phyloP scores from a whole-genome alignment of 2,329 filamentous ascomycete species.

The Penicillium concentricum region DNA sequence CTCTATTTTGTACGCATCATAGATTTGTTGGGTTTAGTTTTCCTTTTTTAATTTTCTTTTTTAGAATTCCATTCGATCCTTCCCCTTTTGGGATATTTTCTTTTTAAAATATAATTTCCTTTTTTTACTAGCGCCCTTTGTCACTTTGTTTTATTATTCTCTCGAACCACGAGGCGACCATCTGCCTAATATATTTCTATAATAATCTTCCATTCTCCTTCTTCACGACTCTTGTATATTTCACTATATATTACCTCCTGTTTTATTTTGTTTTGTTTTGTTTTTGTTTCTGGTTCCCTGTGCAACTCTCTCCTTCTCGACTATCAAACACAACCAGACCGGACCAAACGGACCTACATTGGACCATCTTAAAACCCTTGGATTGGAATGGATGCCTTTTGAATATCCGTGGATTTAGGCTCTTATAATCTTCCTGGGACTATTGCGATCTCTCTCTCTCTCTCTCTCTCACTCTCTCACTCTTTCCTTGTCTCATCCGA shows the following conservation, averaged over 20 bases:
- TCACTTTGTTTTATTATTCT: slow-evolving; percentile 7
- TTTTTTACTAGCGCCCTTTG: slow-evolving; percentile 1
- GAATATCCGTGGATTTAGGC: slow-evolving; percentile 15
- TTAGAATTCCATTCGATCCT: slow-evolving; percentile 10
- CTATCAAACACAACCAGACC: slow-evolving; percentile 10
- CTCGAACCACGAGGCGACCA: slow-evolving; percentile 26
- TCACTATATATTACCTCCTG: slow-evolving; percentile 1
- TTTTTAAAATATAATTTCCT: slow-evolving; percentile 4
- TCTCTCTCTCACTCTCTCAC: slow-evolving; percentile 3
- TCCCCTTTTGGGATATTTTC: slow-evolving; percentile 11
- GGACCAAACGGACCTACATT: slow-evolving; percentile 6
- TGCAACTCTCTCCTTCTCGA: slow-evolving; percentile 10
- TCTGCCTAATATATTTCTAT: slow-evolving; percentile 29
- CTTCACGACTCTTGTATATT: background rate
- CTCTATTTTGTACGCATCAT: slow-evolving; percentile 10
- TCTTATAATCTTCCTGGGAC: slow-evolving; percentile 11
- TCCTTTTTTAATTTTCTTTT: slow-evolving; percentile 15
- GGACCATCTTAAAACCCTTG: slow-evolving; percentile 5
- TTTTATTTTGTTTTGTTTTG: slow-evolving; percentile 1
- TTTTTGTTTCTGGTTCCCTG: slow-evolving; percentile 6
- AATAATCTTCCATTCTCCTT: slow-evolving; percentile 43
- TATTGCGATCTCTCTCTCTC: slow-evolving; percentile 17
- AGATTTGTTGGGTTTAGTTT: slow-evolving; percentile 7
- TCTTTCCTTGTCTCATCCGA: background rate
- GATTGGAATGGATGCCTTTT: slow-evolving; percentile 24